Conservation (phyloP, 352 stramenopile genomes). For the Aphanomyces invadans region DNA sequence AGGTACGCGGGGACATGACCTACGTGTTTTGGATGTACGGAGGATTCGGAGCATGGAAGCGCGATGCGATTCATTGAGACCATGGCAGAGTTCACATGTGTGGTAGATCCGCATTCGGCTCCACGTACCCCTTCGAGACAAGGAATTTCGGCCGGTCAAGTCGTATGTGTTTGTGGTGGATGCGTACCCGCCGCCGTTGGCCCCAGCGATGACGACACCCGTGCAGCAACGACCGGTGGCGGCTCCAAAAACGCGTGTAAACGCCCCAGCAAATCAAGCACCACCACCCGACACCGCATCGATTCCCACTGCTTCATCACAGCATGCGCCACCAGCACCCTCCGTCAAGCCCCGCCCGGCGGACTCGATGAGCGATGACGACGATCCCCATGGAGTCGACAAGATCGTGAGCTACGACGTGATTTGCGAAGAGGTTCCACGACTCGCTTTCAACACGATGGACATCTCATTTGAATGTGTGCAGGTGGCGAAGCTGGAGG, state of each 20-base stretch:
- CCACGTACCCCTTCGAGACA: slow-evolving; percentile 50
- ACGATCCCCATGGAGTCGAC: slow-evolving; percentile 58
- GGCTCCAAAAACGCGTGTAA: background rate
- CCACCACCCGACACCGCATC: slow-evolving; percentile 17
- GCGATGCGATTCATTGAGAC: too few species aligned
- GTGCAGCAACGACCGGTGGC: background rate
- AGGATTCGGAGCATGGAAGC: too few species aligned
- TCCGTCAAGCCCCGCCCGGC: background rate
- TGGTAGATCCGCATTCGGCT: slow-evolving; percentile 49
- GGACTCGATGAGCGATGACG: slow-evolving; percentile 7
- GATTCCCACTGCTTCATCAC: slow-evolving; percentile 6
- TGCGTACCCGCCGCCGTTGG: slow-evolving; percentile 37
- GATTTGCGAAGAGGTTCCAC: slow-evolving; percentile 68
- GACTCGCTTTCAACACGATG: background rate
- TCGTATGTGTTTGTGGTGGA: slow-evolving; percentile 47
- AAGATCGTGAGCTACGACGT: slow-evolving; percentile 80
- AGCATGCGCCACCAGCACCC: too few species aligned
- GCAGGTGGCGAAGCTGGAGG: slow-evolving; percentile 59
- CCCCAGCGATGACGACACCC: background rate
- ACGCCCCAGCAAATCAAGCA: background rate
- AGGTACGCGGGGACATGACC: too few species aligned
- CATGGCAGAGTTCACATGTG: background rate
- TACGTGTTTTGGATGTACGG: too few species aligned
- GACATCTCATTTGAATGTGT: background rate
- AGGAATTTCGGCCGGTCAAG: slow-evolving; percentile 39